Conservation (phyloP, 768 basidiomycete species). For the Calocybe gangraenosa region DNA sequence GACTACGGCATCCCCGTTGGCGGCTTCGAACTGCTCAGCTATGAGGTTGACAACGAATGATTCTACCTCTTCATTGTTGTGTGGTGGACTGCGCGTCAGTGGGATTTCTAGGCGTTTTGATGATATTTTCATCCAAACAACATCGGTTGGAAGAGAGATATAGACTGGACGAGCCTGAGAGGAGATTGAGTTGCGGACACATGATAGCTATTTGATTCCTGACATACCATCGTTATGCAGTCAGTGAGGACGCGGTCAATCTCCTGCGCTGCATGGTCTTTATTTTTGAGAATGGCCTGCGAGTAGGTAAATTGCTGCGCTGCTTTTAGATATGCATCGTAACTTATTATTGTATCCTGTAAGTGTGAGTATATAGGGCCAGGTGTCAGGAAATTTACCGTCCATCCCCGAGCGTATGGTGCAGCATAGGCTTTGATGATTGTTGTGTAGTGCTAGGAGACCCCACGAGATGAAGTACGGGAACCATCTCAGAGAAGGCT, state of each 20-base stretch:
- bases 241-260: conserved; percentile 78
- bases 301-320: conserved; percentile 70
- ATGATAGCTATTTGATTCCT: neutral
- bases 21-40: conserved; percentile 54
- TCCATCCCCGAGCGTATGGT: conserved; percentile 14
- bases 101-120: conserved; percentile 58
- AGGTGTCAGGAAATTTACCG: conserved; percentile 3
- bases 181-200: neutral
- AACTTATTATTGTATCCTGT: conserved; percentile 35
- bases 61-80: conserved; percentile 56
- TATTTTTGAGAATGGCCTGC: conserved; percentile 55
- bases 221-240: conserved; percentile 50
- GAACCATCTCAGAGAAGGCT: conserved; percentile 88
- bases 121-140: conserved; percentile 67
- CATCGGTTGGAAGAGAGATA: conserved; percentile 79
- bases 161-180: conserved; percentile 80
- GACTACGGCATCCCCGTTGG: conserved; percentile 65
- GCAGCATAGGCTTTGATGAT: conserved; percentile 10
- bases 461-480: conserved; percentile 85
- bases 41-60: conserved; percentile 74
- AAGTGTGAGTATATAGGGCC: no score
- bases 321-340: conserved; percentile 75
- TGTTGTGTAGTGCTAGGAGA: conserved; percentile 12
- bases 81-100: conserved; percentile 42
- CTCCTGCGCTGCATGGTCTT: conserved; percentile 53